These are phyloP conservation scores for Puccinia hordei DNA, from an alignment of 1,284 basidiomycete genomes.

Conservation along the genomic window DNA sequence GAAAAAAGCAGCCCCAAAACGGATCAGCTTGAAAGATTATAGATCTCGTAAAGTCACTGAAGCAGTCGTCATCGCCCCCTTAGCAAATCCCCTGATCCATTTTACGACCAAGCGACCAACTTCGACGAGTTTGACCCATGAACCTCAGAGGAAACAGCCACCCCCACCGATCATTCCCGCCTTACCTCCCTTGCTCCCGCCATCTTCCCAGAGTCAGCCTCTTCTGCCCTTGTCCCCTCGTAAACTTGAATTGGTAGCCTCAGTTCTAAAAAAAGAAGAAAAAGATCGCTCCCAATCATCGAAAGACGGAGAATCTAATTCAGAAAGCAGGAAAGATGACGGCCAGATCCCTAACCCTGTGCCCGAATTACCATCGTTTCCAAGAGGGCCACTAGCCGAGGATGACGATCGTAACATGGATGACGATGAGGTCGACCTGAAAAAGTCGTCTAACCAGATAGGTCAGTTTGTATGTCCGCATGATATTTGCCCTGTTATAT, in stretches of 20 bases:
- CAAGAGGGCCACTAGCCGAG: not conserved
- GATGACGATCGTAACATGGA: not conserved
- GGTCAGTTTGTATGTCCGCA: not conserved
- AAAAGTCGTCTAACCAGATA: not conserved
- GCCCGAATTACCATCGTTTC: not conserved
- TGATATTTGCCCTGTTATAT: not conserved
- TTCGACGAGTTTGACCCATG: not conserved
- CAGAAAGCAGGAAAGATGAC: no score
- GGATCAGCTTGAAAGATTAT: conserved; percentile 51
- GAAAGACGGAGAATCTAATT: no score
- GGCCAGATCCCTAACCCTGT: not conserved
- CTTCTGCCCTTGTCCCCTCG: conserved; percentile 50
- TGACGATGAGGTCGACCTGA: not conserved
- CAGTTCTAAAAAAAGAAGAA: conserved; percentile 49
- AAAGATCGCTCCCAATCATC: conserved; percentile 11
- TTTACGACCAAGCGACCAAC: not conserved
- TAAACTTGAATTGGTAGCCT: conserved; percentile 50
- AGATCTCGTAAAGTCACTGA: conserved; percentile 45
- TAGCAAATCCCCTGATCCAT: conserved; percentile 34
- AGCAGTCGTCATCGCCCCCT: conserved; percentile 15
- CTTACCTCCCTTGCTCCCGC: conserved; percentile 42
- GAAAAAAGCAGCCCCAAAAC: conserved; percentile 39
- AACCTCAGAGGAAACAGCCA: conserved; percentile 16
- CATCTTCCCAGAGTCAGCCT: conserved; percentile 20
- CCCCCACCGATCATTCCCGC: conserved; percentile 30